Evolutionary conservation across 2,329 filamentous ascomycete genomes (phyloP).

Genomic region (Aspergillus alliaceus): DNA sequence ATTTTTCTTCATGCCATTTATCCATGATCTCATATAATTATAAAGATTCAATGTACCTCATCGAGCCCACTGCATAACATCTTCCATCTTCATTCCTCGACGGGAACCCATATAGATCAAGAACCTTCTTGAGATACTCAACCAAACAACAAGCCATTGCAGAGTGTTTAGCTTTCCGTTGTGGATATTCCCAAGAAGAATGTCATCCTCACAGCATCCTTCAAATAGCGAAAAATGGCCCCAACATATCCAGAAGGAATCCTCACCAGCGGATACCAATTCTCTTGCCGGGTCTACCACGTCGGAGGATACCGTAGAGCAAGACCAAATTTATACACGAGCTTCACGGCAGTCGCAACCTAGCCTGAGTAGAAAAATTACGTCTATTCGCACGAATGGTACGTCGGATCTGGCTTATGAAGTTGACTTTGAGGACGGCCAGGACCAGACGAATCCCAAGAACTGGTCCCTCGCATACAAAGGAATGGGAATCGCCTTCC

Average conservation of each 20-base stretch:
- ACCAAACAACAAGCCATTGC: background rate
- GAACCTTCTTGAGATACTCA: background rate
- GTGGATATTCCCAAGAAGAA: slow-evolving; percentile 4
- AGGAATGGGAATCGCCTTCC: slow-evolving; percentile 53
- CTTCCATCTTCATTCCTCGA: too few species aligned
- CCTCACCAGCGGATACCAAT: slow-evolving; percentile 18
- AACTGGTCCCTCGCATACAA: slow-evolving; percentile 67
- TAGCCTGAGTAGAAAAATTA: slow-evolving; percentile 41
- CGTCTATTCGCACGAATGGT: slow-evolving; percentile 46
- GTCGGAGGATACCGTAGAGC: slow-evolving; percentile 24
- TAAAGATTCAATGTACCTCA: background rate
- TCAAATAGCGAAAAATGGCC: slow-evolving; percentile 21
- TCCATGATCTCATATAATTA: background rate
- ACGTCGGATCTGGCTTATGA: slow-evolving; percentile 64
- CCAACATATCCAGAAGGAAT: slow-evolving; percentile 14
- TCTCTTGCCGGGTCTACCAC: slow-evolving; percentile 29
- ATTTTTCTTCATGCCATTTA: too few species aligned
- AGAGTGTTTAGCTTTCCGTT: background rate
- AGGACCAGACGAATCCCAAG: slow-evolving; percentile 64
- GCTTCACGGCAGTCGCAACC: slow-evolving; percentile 33
- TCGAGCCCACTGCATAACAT: background rate
- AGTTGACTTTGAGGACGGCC: slow-evolving; percentile 66
- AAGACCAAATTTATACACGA: slow-evolving; percentile 25
- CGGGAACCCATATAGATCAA: background rate
- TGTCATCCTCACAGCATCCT: slow-evolving; percentile 21